A percentile compares a stretch with the other conserved stretches of the same genome.
Conservation (phyloP, 2,329 filamentous ascomycete genomes). For the Cercospora zeae-maydis region DNA sequence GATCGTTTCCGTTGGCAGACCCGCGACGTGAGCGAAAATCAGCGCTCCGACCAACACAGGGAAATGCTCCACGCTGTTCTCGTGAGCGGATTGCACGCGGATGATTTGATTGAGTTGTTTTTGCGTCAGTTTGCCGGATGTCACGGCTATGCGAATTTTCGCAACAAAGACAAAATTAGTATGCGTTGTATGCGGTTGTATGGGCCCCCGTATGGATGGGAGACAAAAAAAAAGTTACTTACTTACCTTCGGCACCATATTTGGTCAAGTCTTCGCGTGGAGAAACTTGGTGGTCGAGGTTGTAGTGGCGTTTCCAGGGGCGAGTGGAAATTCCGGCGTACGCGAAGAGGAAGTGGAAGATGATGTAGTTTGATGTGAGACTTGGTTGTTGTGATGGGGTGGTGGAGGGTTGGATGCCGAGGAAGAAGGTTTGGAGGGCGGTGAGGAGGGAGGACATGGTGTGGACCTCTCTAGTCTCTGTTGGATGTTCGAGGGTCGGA, state of each 20-base stretch:
- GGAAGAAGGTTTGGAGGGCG: conserved; percentile 11
- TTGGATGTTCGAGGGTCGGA: not conserved
- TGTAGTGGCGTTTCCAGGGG: conserved; percentile 42
- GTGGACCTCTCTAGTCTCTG: no score
- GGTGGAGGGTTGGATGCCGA: conserved; percentile 27
- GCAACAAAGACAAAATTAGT: no score
- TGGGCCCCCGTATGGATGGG: no score
- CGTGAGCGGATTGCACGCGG: conserved; percentile 46
- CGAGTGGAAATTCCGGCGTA: conserved; percentile 46
- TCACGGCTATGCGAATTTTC: conserved; percentile 38
- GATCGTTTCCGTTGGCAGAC: conserved; percentile 37
- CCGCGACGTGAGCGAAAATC: conserved; percentile 41
- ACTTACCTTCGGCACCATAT: conserved; percentile 40
- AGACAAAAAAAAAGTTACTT: no score
- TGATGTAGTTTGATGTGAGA: conserved; percentile 35
- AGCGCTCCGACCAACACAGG: conserved; percentile 41
- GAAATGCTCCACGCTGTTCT: conserved; percentile 47
- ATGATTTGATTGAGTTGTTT: conserved; percentile 43
- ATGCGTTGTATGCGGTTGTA: no score
- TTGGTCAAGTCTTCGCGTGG: conserved; percentile 48
- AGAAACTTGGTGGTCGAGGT: conserved; percentile 48
- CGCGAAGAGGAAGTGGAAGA: conserved; percentile 44
- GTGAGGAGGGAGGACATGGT: not conserved
- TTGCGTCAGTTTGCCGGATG: conserved; percentile 43
- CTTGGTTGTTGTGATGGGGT: conserved; percentile 21